These are phyloP conservation scores for Zygoascus meyerae DNA, from an alignment of 1,139 yeast genomes.

Conservation along the genomic window DNA sequence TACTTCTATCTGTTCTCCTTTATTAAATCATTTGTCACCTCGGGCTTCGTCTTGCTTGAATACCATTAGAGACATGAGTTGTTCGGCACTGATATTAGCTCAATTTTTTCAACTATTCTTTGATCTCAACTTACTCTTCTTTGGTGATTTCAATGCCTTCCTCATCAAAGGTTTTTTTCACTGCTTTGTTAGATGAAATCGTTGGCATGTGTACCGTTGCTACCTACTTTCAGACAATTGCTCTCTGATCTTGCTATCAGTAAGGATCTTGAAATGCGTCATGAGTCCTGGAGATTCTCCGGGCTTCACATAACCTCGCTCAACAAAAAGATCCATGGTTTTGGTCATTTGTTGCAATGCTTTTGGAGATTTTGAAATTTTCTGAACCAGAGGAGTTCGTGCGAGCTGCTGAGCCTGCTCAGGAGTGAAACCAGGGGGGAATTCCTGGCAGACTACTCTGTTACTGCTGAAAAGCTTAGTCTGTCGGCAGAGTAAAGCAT, in stretches of 20 bases:
- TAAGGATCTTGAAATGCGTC: slow-evolving; percentile 24
- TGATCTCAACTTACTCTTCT: slow-evolving; percentile 17
- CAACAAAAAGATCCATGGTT: slow-evolving; percentile 19
- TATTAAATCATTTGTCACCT: neutral
- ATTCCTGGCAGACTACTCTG: neutral
- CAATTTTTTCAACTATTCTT: neutral
- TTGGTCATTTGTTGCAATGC: slow-evolving; percentile 20
- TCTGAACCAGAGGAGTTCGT: slow-evolving; percentile 17
- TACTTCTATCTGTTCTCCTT: no score
- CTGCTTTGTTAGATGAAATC: slow-evolving; percentile 7
- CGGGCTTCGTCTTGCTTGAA: slow-evolving; percentile 8
- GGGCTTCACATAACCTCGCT: slow-evolving; percentile 18
- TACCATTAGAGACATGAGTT: slow-evolving; percentile 12
- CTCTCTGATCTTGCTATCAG: slow-evolving; percentile 22
- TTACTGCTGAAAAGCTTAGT: neutral
- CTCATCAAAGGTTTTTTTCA: slow-evolving; percentile 18
- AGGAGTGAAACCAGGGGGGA: slow-evolving; percentile 6
- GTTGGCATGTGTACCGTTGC: neutral
- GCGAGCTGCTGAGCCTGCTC: slow-evolving; percentile 17
- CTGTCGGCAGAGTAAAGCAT: neutral
- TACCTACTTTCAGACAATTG: slow-evolving; percentile 19
- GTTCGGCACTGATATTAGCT: slow-evolving; percentile 11
- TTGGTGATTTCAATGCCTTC: slow-evolving; percentile 19
- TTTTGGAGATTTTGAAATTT: slow-evolving; percentile 16
- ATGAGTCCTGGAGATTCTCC: slow-evolving; percentile 21